Conservation (phyloP, 2,329 filamentous ascomycete genomes). For the Claviceps quebecensis region DNA sequence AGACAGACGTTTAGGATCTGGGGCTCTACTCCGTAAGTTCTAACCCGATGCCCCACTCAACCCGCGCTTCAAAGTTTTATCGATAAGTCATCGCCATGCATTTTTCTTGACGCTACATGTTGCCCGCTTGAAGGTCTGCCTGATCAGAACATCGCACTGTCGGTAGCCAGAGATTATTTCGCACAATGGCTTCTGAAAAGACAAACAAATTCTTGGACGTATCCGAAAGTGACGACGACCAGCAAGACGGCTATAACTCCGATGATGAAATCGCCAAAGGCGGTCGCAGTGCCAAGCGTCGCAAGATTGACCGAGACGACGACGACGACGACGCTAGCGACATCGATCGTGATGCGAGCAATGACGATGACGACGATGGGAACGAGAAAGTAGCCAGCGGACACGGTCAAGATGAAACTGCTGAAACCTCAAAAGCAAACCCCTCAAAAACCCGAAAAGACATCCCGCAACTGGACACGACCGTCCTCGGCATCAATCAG, state of each 20-base stretch:
- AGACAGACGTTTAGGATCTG: no score
- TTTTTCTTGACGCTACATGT: no score
- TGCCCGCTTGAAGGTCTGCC: no score
- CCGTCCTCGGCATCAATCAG: slow-evolving; percentile 35
- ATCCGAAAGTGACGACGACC: slow-evolving; percentile 44
- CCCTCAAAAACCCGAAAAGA: slow-evolving; percentile 8
- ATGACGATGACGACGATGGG: slow-evolving; percentile 8
- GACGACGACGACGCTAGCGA: slow-evolving; percentile 23
- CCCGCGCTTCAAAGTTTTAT: no score
- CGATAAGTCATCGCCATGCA: no score
- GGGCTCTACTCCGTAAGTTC: no score
- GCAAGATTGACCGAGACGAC: slow-evolving; percentile 34
- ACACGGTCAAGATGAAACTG: not conserved
- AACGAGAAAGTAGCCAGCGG: not conserved
- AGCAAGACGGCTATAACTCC: slow-evolving; percentile 48
- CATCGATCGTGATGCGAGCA: slow-evolving; percentile 18
- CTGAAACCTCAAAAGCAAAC: slow-evolving; percentile 12
- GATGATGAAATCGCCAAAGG: slow-evolving; percentile 57
- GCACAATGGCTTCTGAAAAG: slow-evolving; percentile 50
- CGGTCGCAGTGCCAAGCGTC: slow-evolving; percentile 45
- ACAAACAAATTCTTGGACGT: slow-evolving; percentile 58
- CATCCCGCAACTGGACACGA: slow-evolving; percentile 17
- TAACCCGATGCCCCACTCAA: no score
- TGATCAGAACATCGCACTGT: not conserved
- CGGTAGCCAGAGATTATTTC: not conserved